Base-by-base conservation (phyloP, 108 stramenopile genomes). In the Chaetoceros tenuissimus region DNA sequence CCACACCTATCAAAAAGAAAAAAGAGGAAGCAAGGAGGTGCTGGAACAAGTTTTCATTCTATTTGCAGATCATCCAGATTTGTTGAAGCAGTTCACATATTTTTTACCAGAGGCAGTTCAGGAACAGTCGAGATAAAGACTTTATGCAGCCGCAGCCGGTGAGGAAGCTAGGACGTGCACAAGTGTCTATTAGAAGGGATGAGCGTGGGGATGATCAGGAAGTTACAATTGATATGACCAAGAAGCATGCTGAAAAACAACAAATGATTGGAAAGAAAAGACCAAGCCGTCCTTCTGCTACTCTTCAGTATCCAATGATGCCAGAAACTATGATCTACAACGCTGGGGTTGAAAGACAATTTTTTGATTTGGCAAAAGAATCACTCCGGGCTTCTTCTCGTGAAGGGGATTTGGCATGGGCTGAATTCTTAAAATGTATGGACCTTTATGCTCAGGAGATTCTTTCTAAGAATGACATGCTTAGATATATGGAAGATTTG, bases 401-500 rank as follows among this genome's bases (percentile, higher is more conserved):
- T 29, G 93, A 91, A 60, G 93, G 78, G 48, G 88, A 70, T 46
- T 84, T 96, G 55, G 89, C 85, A 31, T 99, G 96, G 91, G 78
- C 84, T 34, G 95, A 97, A 68, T 97, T 97, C 55, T 68, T 97
- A 56, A 97, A 96, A 72, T 88, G 89, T 31, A 67, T 96, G 16
- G 94, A 94, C 43, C 81, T 97, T 85, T 95, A 93, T 59, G 81
- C 94, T 13, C 92, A 95, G 64, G 95, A 97, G 47, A 84, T 96
- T 59, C 60, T 99, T 7, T 86, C 90, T 0, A 59, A 85, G 19
- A 83, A 68, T 44, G 98, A 97, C 58, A 82, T 98, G 92, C 69
- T 96, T 16, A 80, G 76, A 21, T 93, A 96, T 51, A 89, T 94
- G 2, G 84, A 89, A 44, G 87, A 91, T 48, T 69, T 99, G 2